A percentile compares a stretch with the other conserved stretches of the same genome.
Conservation (phyloP, 345 rosid genomes). For the Brassica rapa region DNA sequence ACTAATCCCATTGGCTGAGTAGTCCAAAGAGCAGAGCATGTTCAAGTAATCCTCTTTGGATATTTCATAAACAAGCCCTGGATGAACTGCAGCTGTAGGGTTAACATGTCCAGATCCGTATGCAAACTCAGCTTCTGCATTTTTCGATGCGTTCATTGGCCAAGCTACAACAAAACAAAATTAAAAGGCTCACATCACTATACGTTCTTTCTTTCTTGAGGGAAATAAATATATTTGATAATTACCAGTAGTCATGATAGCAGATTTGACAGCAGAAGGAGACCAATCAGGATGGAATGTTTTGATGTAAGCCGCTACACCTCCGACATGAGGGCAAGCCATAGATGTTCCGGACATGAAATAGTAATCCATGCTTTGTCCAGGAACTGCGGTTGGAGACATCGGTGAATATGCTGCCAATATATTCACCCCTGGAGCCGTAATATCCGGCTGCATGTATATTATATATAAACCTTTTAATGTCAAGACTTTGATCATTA, state of each 20-base stretch:
- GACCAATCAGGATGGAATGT: constrained; percentile 47
- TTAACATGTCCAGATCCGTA: constrained; percentile 51
- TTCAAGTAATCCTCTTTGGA: constrained; percentile 40
- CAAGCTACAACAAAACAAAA: constrained; percentile 27
- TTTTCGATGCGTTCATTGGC: constrained; percentile 41
- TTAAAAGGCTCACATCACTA: neutral
- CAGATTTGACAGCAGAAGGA: constrained; percentile 64
- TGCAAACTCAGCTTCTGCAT: constrained; percentile 45
- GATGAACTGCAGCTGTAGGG: constrained; percentile 42
- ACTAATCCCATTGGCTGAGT: constrained; percentile 12
- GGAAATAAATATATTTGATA: neutral
- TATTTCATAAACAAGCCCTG: constrained; percentile 51
- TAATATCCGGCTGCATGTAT: constrained; percentile 49
- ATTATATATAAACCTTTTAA: neutral
- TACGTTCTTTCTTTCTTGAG: neutral
- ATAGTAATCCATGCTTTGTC: constrained; percentile 33
- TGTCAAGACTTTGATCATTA: neutral
- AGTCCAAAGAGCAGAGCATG: constrained; percentile 46
- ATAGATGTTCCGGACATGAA: constrained; percentile 64
- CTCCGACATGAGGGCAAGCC: constrained; percentile 73
- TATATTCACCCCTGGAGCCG: constrained; percentile 48
- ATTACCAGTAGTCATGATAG: constrained; percentile 76
- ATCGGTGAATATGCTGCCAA: constrained; percentile 45
- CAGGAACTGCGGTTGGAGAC: constrained; percentile 22
- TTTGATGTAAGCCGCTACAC: constrained; percentile 57